Percentiles rank a stretch among this genome's conserved stretches.
Evolutionary conservation across 1,284 basidiomycete genomes (phyloP).

Genomic region (Golubevia sp.): DNA sequence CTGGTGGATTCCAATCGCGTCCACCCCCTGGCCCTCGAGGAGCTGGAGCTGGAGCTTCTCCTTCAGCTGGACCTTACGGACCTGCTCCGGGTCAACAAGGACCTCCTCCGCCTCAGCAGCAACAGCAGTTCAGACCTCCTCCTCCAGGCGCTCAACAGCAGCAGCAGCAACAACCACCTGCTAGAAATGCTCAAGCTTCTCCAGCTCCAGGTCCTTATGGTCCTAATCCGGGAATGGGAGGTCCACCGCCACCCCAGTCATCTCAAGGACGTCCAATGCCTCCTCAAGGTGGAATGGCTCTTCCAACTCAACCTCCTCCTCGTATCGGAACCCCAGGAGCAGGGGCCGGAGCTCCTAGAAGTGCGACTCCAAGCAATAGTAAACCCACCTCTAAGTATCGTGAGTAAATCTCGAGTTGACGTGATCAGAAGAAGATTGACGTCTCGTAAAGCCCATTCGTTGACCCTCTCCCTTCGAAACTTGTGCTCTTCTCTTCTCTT

Average conservation of each 20-base stretch:
- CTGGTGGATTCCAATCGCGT: background rate
- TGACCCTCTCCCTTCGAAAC: background rate
- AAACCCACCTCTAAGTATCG: no score
- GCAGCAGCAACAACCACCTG: slow-evolving; percentile 11
- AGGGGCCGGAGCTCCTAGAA: background rate
- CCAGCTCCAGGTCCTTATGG: no score
- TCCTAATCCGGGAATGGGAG: background rate
- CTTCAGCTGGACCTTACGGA: background rate
- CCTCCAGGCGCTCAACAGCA: slow-evolving; percentile 13
- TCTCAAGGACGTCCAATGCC: slow-evolving; percentile 2
- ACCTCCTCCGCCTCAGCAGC: slow-evolving; percentile 9
- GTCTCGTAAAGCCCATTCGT: background rate
- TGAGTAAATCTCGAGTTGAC: no score
- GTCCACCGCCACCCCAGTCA: background rate
- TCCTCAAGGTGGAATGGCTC: background rate
- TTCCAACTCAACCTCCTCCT: no score
- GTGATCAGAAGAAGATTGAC: no score
- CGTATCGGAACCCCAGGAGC: background rate
- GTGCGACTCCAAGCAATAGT: background rate
- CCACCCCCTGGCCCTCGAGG: background rate
- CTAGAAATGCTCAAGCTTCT: background rate
- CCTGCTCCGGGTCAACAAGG: background rate
- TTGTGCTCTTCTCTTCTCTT: background rate
- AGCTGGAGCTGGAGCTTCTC: background rate
- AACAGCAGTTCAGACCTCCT: no score